Base-by-base conservation (phyloP, 2,329 filamentous ascomycete species). In the Acarospora socialis region DNA sequence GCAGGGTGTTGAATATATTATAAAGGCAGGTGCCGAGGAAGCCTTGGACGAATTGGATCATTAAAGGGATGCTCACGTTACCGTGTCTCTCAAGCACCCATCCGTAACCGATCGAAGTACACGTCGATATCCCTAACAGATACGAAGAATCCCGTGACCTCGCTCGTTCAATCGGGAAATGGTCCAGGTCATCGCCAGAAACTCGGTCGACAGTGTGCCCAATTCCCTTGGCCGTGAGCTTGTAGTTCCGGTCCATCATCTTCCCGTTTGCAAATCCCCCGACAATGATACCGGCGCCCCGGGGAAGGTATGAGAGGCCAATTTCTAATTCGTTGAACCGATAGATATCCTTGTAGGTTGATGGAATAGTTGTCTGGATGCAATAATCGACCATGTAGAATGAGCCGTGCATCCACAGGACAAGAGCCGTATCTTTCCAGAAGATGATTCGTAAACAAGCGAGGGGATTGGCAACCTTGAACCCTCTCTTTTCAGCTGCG, bases 381-480 rank as follows among this genome's bases (percentile, higher is more conserved):
- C 17, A 13, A 33, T 29, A 35, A 20, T 36, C 37, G 5, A 39
- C 17, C 5, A 32, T 28, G 12, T 39, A 39, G 7, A 19, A 18
- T 8, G 18, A 33, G 17, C 20, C 29, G 21, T 30, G 34, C 20
- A 39, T 22, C 24, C 22, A 26, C 21, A 39, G 15, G 22, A 24
- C 22, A 24, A 7, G 22, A 4, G 22, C 5, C 22, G n/a, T 24
- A 7, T 24, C 23, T 25, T 10, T 8, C 17, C 19, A 34, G 7
- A 25, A 42, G 10, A 50, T 35, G 4, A 50, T 35, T 7, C 28
- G 30, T 4, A 49, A 13, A 25, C 30, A 26, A 10, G 28, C 28
- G 7, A 48, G 24, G 10, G 41, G 40, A 34, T 49, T 48, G 5
- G 37, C 30, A 14, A 46, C 30, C 15, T 26, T 32, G 17, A 36